Evolutionary conservation across 2,329 filamentous ascomycete species (phyloP).

Genomic region (Myriosclerotinia curreyana): DNA sequence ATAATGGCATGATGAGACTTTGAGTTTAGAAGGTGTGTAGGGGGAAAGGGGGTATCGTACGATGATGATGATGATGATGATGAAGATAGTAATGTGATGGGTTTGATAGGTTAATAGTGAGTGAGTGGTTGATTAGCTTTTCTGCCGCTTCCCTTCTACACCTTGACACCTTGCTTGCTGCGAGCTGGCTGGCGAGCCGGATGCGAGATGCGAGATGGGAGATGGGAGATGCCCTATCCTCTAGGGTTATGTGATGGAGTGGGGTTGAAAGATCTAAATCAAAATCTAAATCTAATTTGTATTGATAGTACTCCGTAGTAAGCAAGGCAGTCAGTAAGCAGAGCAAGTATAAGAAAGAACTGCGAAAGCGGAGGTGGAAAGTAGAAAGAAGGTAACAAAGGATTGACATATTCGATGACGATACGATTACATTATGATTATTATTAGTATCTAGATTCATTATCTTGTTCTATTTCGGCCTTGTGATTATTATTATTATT

Average conservation of each 20-base stretch:
- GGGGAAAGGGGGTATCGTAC: conserved; percentile 6
- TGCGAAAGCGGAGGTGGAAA: conserved; percentile 8
- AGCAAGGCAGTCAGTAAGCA: no score
- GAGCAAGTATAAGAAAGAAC: not conserved
- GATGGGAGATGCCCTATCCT: no score
- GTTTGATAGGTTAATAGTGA: not conserved
- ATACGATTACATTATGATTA: no score
- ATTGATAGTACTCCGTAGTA: no score
- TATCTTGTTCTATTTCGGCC: not conserved
- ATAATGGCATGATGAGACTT: conserved; percentile 4
- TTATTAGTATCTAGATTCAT: no score
- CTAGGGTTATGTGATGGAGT: no score
- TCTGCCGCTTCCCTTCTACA: no score
- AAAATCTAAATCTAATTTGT: no score
- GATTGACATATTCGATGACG: not conserved
- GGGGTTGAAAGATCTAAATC: no score
- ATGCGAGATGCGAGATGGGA: no score
- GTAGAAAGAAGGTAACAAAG: conserved; percentile 3
- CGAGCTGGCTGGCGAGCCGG: no score
- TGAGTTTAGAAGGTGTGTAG: not conserved
- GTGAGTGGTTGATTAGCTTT: not conserved
- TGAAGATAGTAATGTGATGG: not conserved
- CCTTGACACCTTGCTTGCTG: no score
- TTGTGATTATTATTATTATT: not conserved
- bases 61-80: conserved; percentile 19